phyloP scores from a whole-genome alignment of 352 stramenopile species.

The Phytophthora pinifolia region DNA sequence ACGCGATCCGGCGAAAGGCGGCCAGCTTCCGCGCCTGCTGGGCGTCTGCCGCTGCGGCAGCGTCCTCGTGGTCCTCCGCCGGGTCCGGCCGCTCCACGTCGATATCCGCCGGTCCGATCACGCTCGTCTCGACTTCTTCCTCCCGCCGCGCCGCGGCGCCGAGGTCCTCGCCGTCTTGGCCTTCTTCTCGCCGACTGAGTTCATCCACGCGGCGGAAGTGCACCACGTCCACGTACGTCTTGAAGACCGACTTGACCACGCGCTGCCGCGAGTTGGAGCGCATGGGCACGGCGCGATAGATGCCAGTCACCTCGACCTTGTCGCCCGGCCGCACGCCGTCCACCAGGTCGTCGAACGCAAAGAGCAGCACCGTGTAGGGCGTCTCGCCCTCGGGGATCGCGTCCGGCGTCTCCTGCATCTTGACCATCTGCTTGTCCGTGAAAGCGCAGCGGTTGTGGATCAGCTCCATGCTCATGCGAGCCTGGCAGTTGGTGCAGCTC shows the following conservation, averaged over 20 bases:
- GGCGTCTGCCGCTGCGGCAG: constrained; percentile 46
- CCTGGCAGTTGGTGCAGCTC: constrained; percentile 87
- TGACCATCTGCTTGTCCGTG: constrained; percentile 98
- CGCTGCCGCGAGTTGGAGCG: constrained; percentile 93
- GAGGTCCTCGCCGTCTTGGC: constrained; percentile 28
- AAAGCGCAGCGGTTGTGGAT: constrained; percentile 98
- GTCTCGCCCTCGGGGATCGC: constrained; percentile 98
- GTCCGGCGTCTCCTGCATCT: constrained; percentile 98
- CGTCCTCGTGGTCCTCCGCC: constrained; percentile 38
- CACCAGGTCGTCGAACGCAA: constrained; percentile 98
- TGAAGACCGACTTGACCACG: constrained; percentile 97
- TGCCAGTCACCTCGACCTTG: constrained; percentile 95
- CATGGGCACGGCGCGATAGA: constrained; percentile 96
- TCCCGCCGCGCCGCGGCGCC: constrained; percentile 8
- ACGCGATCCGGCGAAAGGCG: constrained; percentile 72
- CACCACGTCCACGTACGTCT: constrained; percentile 99
- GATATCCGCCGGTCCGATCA: constrained; percentile 34
- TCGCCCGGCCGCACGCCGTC: constrained; percentile 97
- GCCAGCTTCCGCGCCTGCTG: constrained; percentile 56
- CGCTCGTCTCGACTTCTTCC: constrained; percentile 15
- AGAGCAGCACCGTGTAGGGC: constrained; percentile 97
- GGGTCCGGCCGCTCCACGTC: constrained; percentile 40
- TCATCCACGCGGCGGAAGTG: constrained; percentile 95
- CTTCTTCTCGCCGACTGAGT: constrained; percentile 51
- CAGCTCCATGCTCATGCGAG: constrained; percentile 94